These are phyloP conservation scores for Vitis amurensis DNA, from an alignment of 164 flowering plant species.

Conservation along the genomic window DNA sequence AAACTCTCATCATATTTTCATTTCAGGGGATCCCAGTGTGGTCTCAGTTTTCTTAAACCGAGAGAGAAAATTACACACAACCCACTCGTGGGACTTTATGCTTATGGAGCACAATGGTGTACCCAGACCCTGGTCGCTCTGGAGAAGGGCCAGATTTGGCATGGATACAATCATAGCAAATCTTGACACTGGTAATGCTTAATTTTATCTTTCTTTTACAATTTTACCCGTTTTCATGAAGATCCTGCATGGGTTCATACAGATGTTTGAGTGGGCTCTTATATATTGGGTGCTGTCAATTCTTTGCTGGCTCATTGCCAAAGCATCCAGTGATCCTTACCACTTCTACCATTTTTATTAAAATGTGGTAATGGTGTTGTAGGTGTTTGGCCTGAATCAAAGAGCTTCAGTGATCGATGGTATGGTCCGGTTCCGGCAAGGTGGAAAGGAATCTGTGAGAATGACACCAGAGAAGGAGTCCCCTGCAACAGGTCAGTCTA, in stretches of 20 bases:
- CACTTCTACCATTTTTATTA: neutral
- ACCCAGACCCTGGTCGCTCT: slow-evolving; percentile 19
- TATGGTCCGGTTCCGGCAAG: slow-evolving; percentile 58
- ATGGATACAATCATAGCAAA: slow-evolving; percentile 45
- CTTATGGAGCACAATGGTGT: slow-evolving; percentile 36
- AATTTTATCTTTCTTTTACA: neutral
- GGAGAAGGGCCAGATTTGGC: slow-evolving; percentile 40
- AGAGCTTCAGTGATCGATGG: slow-evolving; percentile 68
- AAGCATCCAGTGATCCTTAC: neutral
- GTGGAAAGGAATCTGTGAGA: slow-evolving; percentile 71
- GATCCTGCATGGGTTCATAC: too few species aligned
- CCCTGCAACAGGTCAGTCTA: slow-evolving; percentile 48
- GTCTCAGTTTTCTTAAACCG: slow-evolving; percentile 44
- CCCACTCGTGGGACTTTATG: slow-evolving; percentile 61
- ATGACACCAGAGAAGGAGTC: slow-evolving; percentile 26
- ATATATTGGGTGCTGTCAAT: too few species aligned
- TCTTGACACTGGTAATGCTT: slow-evolving; percentile 44
- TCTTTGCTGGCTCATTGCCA: too few species aligned
- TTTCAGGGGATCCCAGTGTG: slow-evolving; percentile 47
- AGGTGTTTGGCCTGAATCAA: slow-evolving; percentile 86
- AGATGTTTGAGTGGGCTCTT: too few species aligned
- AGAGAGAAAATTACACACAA: slow-evolving; percentile 42
- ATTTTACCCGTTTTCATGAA: neutral
- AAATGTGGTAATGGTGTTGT: neutral
- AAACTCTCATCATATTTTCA: too few species aligned